A percentile compares a stretch with the other conserved stretches of the same genome.
Evolutionary conservation across 768 basidiomycete genomes (phyloP).

Genomic region (Hygrocybe coccinea): DNA sequence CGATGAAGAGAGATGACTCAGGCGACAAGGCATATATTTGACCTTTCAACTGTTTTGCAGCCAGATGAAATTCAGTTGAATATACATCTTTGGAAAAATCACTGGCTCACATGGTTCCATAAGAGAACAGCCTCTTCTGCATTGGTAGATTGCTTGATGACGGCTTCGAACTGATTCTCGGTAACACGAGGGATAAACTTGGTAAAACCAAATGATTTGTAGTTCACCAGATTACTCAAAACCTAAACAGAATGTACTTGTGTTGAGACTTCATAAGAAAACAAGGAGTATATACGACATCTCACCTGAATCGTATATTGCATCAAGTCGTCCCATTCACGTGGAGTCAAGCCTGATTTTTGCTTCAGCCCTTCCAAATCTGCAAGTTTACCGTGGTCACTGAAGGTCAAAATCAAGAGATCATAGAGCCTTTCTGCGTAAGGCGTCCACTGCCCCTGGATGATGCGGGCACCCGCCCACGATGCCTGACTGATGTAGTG

Average conservation of each 20-base stretch:
- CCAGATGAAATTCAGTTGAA: background rate
- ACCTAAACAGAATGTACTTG: conserved; percentile 31
- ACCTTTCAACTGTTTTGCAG: conserved; percentile 50
- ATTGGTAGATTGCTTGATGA: conserved; percentile 59
- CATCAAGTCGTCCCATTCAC: conserved; percentile 65
- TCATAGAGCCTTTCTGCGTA: conserved; percentile 66
- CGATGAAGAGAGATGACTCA: conserved; percentile 66
- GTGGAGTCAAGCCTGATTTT: conserved; percentile 47
- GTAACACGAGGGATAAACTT: conserved; percentile 77
- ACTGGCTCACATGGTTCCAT: conserved; percentile 53
- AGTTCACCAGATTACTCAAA: conserved; percentile 66
- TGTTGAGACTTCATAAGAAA: background rate
- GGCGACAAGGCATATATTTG: conserved; percentile 70
- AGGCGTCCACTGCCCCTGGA: conserved; percentile 79
- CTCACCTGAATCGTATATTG: conserved; percentile 72
- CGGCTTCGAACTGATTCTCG: conserved; percentile 54
- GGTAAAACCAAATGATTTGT: conserved; percentile 77
- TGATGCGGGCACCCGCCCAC: conserved; percentile 82
- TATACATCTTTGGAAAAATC: background rate
- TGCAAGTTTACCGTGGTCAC: conserved; percentile 50
- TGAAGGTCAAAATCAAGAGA: conserved; percentile 65
- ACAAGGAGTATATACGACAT: background rate
- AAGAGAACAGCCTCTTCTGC: conserved; percentile 49
- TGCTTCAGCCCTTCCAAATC: conserved; percentile 52
- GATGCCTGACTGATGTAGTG: conserved; percentile 67